Base-by-base conservation (phyloP, 495 filamentous ascomycete species). In the Trichoderma parareesei region DNA sequence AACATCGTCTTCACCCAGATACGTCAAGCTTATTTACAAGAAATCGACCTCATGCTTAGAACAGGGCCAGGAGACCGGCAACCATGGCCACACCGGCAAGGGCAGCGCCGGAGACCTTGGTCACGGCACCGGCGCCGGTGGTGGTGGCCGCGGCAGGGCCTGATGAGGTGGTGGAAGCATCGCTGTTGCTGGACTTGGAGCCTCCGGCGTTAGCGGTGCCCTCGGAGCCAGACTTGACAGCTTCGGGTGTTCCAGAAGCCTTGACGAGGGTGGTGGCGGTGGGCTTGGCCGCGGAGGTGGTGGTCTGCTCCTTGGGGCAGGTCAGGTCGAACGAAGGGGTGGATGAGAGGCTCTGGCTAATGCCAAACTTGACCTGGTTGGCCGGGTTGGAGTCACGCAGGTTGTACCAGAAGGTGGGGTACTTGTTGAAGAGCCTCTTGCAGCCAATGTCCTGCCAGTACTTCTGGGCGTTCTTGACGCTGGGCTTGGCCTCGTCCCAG, bases 361-460 rank as follows among this genome's bases (percentile, higher is more conserved):
- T 78, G 63, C 73, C 74, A 38, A 79, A 79, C 70, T 76, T 73
- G 71, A 74, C 72, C 67, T 71, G 64, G 74, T 79, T 78, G 69
- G 73, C 76, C 27, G 71, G 73, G 74, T 79, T 79, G 63, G 76
- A 79, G 68, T 79, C 79, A 53, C 74, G 71, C 43, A 79, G 75
- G 68, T 74, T 77, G 71, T 76, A 77, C 82, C 83, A 92, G 81
- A 84, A 92, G 63, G 85, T 88, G 74, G 87, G 88, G 72, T 76
- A 76, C 67, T 84, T 81, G 70, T 81, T 84, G 70, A 90, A 86
- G 63, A 90, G 79, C 69, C 73, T 71, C 64, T 75, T 78, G 84
- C 89, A 92, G 61, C 82, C 86, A 61, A 90, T 80, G 69, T 88
- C 77, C 61, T 90, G 76, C 88, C 88, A 92, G 79, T 85, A 92